These are phyloP conservation scores for Talaromyces sp. DNA, from an alignment of 2,329 filamentous ascomycete genomes.

Conservation along the genomic window DNA sequence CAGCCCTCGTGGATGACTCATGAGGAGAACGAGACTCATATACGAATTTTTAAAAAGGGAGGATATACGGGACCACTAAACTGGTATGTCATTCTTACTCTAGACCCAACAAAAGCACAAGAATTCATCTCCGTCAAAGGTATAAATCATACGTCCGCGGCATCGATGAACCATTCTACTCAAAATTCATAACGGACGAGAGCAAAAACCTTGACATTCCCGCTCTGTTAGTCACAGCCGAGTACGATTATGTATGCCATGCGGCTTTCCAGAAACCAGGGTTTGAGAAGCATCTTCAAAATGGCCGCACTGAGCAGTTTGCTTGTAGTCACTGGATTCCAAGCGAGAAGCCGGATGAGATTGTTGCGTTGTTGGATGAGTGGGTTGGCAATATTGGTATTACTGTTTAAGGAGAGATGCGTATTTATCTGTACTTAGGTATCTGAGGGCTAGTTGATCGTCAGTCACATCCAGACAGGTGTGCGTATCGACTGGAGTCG, in stretches of 20 bases:
- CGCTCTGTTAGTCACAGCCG: background rate
- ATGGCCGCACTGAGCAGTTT: constrained; percentile 1
- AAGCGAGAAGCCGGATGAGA: constrained; percentile 8
- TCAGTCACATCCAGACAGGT: background rate
- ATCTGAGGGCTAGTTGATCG: background rate
- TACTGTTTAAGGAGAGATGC: background rate
- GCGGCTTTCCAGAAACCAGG: constrained; percentile 3
- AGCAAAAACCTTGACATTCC: constrained; percentile 10
- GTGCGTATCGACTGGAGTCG: too few species aligned
- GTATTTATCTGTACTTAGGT: background rate
- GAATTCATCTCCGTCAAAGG: background rate
- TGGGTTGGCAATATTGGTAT: background rate
- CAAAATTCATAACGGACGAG: constrained; percentile 9
- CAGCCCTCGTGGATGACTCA: constrained; percentile 11
- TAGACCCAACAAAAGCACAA: background rate
- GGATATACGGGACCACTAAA: constrained; percentile 15
- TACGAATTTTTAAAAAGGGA: constrained; percentile 8
- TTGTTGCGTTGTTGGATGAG: constrained; percentile 6
- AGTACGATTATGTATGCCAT: constrained; percentile 9
- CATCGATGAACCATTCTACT: constrained; percentile 4
- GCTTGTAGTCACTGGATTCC: constrained; percentile 16
- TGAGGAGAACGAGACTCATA: constrained; percentile 8
- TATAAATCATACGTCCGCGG: constrained; percentile 13
- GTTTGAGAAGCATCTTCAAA: background rate
- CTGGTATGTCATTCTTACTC: background rate